Evolutionary conservation across 1,284 basidiomycete genomes (phyloP).

Genomic region (Rhodotorula sp.): DNA sequence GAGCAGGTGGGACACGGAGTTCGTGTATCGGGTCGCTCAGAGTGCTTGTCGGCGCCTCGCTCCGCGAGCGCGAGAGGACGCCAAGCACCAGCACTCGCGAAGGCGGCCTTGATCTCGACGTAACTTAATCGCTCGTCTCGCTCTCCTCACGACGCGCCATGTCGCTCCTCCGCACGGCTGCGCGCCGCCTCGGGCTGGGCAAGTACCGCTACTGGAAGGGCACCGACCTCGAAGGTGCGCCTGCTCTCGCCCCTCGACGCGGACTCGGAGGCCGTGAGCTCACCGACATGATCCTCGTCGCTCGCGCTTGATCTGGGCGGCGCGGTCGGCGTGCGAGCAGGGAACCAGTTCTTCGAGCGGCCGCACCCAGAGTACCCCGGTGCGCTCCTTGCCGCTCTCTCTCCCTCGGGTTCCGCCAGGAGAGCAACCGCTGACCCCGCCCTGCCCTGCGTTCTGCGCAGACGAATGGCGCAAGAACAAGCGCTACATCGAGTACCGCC

Average conservation of each 20-base stretch:
- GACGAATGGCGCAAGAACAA: slow-evolving; percentile 39
- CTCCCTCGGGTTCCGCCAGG: no score
- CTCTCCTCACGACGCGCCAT: neutral
- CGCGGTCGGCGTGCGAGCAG: slow-evolving; percentile 9
- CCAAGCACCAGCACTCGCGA: neutral
- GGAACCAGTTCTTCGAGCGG: slow-evolving; percentile 38
- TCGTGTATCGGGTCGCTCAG: no score
- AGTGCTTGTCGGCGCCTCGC: no score
- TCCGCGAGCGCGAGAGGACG: no score
- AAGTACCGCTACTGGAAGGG: slow-evolving; percentile 37
- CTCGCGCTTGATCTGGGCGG: neutral
- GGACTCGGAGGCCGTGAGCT: neutral
- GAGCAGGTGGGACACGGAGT: no score
- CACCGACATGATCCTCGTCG: slow-evolving; percentile 1
- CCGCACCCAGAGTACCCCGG: slow-evolving; percentile 22
- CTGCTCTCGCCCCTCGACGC: neutral
- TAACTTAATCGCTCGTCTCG: neutral
- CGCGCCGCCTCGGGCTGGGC: slow-evolving; percentile 28
- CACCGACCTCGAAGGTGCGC: slow-evolving; percentile 35
- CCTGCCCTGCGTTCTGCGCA: neutral
- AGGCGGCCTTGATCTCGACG: neutral
- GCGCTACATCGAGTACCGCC: slow-evolving; percentile 36
- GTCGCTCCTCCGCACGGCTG: slow-evolving; percentile 25
- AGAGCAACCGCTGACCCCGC: neutral
- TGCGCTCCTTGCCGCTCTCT: neutral